Percentiles rank a stretch among this genome's conserved stretches.
phyloP scores from a whole-genome alignment of 1,284 basidiomycete genomes.

The Boletus albobrunnescens region DNA sequence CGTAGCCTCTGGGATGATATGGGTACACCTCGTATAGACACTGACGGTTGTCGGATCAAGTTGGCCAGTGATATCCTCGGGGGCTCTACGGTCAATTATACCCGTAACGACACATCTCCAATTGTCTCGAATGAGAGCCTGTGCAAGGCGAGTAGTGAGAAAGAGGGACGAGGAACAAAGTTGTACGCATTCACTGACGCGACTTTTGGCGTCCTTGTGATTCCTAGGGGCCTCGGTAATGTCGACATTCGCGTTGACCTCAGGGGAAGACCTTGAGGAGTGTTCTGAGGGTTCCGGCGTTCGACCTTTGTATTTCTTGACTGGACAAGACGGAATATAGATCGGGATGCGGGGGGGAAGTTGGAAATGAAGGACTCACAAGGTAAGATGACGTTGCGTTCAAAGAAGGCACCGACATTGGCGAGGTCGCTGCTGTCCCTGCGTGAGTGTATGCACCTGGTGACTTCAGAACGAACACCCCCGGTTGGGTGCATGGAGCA shows the following conservation, averaged over 20 bases:
- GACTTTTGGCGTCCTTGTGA: not conserved
- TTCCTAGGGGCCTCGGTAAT: too few relatives aligned
- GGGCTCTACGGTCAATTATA: not conserved
- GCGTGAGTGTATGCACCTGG: slow-evolving; percentile 3
- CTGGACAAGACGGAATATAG: not conserved
- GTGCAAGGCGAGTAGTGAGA: not conserved
- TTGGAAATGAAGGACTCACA: not conserved
- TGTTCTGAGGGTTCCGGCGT: not conserved
- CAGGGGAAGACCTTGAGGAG: not conserved
- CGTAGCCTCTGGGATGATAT: not conserved
- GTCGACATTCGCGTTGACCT: too few relatives aligned
- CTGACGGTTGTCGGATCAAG: not conserved
- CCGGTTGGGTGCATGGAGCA: slow-evolving; percentile 7
- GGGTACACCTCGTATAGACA: not conserved
- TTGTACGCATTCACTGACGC: not conserved
- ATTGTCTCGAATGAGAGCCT: not conserved
- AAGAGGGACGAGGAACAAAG: not conserved
- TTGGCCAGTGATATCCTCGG: not conserved
- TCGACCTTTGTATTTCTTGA: slow-evolving; percentile 1
- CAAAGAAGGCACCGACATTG: slow-evolving; percentile 3
- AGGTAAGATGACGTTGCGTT: slow-evolving; percentile 1
- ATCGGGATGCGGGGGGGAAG: not conserved
- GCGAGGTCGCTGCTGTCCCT: not conserved
- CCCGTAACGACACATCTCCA: not conserved
- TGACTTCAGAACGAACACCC: slow-evolving; percentile 4